These are phyloP conservation scores for Pharus latifolius DNA, from an alignment of 176 grass and related monocot species.

Conservation along the genomic window DNA sequence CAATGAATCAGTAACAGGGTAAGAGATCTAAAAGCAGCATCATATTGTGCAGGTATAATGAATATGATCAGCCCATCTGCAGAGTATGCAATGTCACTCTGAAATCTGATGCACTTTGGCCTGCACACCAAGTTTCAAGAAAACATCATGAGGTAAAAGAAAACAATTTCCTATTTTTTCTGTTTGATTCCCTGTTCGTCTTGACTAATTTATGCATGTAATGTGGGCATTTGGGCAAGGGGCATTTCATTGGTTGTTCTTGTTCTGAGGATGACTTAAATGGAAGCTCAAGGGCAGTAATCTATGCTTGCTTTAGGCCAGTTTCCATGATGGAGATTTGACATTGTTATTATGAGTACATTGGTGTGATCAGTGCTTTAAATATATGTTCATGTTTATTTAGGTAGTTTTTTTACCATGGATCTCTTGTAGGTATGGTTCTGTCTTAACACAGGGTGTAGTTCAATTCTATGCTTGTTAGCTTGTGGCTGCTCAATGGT, in stretches of 20 bases:
- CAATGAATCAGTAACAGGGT: background rate
- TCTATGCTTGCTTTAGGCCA: background rate
- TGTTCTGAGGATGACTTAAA: background rate
- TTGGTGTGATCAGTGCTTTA: background rate
- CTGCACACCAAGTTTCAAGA: slow-evolving; percentile 83
- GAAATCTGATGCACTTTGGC: slow-evolving; percentile 94
- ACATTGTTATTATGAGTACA: background rate
- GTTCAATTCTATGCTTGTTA: too few relatives aligned
- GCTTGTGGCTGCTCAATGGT: too few relatives aligned
- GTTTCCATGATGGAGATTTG: background rate
- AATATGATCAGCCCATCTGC: slow-evolving; percentile 83
- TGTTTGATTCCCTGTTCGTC: background rate
- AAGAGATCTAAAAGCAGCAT: background rate
- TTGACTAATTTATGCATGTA: background rate
- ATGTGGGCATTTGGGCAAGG: too few relatives aligned
- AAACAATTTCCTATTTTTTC: background rate
- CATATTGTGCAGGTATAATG: slow-evolving; percentile 65
- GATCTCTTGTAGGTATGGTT: background rate
- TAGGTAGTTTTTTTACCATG: background rate
- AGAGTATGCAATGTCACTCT: slow-evolving; percentile 77
- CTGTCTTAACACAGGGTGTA: background rate
- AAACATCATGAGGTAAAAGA: slow-evolving; percentile 87
- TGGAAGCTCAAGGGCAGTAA: background rate
- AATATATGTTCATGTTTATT: background rate
- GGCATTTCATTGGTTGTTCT: background rate